Percentiles rank a stretch among this genome's conserved stretches.
These are phyloP conservation scores for Leucogyrophana mollusca DNA, from an alignment of 768 basidiomycete genomes.

Conservation along the genomic window DNA sequence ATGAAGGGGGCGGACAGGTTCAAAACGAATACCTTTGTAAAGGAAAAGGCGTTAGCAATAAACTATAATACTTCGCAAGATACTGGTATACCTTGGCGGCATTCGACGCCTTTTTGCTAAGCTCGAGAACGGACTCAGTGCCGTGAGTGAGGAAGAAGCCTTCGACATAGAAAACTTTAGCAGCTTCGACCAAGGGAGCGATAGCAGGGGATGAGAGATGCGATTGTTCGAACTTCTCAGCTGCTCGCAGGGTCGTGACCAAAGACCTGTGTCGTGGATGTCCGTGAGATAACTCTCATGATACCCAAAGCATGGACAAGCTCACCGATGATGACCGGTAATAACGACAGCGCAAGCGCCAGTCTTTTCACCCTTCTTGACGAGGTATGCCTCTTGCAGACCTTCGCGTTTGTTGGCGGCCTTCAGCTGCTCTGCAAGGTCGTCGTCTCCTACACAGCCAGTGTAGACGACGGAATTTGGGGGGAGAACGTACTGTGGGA, in stretches of 20 bases:
- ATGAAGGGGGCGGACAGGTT: constrained; percentile 99
- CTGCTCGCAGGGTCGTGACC: constrained; percentile 86
- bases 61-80: too few relatives aligned
- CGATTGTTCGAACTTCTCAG: constrained; percentile 83
- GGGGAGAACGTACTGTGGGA: constrained; percentile 82
- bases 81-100: constrained; percentile 76
- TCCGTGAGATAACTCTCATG: constrained; percentile 2
- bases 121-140: constrained; percentile 59
- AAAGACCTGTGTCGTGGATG: constrained; percentile 59
- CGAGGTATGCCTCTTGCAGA: constrained; percentile 83
- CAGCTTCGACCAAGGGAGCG: constrained; percentile 72
- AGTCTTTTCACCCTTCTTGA: constrained; percentile 84
- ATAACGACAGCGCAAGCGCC: constrained; percentile 97
- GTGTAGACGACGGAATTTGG: constrained; percentile 87
- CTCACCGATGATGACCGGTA: constrained; percentile 88
- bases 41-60: too few relatives aligned
- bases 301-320: constrained; percentile 1
- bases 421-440: constrained; percentile 85
- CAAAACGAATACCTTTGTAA: constrained; percentile 71
- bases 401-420: constrained; percentile 92
- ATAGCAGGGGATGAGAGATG: constrained; percentile 79
- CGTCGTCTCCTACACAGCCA: constrained; percentile 92
- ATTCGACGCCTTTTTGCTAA: constrained; percentile 75
- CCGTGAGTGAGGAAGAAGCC: constrained; percentile 99
- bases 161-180: constrained; percentile 90